Evolutionary conservation across 805 yeast genomes (phyloP).

Genomic region (Nakazawaea holstii): DNA sequence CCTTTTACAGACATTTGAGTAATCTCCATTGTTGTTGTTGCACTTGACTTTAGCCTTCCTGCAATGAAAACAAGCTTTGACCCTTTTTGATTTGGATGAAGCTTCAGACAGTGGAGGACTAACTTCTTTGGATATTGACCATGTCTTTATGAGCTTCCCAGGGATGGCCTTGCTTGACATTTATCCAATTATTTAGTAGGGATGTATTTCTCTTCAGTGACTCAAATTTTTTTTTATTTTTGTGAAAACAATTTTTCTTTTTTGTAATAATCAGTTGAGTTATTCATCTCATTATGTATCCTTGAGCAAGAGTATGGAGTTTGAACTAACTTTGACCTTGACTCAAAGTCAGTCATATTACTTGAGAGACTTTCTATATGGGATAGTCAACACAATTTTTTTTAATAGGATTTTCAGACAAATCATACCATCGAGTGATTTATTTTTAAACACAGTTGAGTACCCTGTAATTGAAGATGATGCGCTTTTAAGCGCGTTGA

Average conservation of each 20-base stretch:
- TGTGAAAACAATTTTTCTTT: background rate
- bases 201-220: background rate
- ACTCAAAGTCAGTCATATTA: constrained; percentile 5
- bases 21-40: constrained; percentile 33
- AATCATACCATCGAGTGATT: constrained; percentile 5
- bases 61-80: constrained; percentile 60
- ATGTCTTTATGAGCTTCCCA: background rate
- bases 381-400: constrained; percentile 10
- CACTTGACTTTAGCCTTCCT: constrained; percentile 61
- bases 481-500: background rate
- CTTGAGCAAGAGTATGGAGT: constrained; percentile 4
- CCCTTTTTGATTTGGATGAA: constrained; percentile 18
- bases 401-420: constrained; percentile 10
- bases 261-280: background rate
- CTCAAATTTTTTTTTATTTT: background rate
- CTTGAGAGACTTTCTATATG: constrained; percentile 8
- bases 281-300: background rate
- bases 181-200: background rate
- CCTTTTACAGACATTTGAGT: constrained; percentile 48
- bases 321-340: constrained; percentile 7
- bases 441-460: constrained; percentile 7
- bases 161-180: constrained; percentile 1
- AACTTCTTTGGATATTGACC: constrained; percentile 1
- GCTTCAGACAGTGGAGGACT: background rate
- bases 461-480: constrained; percentile 8